Percentiles rank a stretch among this genome's conserved stretches.
phyloP scores from a whole-genome alignment of 805 yeast genomes.

The Wickerhamomyces xylosicus region DNA sequence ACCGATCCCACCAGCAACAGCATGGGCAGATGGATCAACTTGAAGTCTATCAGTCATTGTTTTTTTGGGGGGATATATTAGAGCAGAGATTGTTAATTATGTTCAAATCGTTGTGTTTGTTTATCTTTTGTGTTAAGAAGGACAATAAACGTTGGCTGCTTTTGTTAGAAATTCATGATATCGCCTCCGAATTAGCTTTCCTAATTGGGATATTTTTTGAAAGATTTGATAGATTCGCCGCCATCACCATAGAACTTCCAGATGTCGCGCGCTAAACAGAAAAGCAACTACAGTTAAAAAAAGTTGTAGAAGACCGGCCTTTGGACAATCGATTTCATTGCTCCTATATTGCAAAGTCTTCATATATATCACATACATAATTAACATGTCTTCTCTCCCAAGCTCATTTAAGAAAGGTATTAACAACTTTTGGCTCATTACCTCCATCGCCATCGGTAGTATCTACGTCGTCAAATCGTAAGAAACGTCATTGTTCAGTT shows the following conservation, averaged over 20 bases:
- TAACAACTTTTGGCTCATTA: constrained; percentile 15
- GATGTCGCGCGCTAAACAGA: no score
- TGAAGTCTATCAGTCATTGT: constrained; percentile 16
- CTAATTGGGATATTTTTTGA: background rate
- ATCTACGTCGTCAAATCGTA: constrained; percentile 20
- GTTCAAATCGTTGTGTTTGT: no score
- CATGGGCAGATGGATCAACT: constrained; percentile 48
- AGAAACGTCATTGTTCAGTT: constrained; percentile 3
- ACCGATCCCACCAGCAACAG: constrained; percentile 91
- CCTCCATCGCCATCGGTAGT: constrained; percentile 19
- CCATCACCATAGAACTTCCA: no score
- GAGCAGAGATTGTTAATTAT: no score
- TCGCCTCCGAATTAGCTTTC: no score
- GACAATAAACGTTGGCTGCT: background rate
- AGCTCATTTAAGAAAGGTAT: constrained; percentile 12
- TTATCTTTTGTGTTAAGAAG: no score
- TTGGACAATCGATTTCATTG: no score
- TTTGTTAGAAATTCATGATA: no score
- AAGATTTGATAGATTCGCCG: background rate
- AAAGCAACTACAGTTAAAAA: no score
- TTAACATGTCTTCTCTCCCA: constrained; percentile 2
- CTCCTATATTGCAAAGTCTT: no score
- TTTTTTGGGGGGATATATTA: no score
- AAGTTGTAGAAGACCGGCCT: no score
- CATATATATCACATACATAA: background rate